These are phyloP conservation scores for Venturia carpophila DNA, from an alignment of 2,329 filamentous ascomycete genomes.

Conservation along the genomic window DNA sequence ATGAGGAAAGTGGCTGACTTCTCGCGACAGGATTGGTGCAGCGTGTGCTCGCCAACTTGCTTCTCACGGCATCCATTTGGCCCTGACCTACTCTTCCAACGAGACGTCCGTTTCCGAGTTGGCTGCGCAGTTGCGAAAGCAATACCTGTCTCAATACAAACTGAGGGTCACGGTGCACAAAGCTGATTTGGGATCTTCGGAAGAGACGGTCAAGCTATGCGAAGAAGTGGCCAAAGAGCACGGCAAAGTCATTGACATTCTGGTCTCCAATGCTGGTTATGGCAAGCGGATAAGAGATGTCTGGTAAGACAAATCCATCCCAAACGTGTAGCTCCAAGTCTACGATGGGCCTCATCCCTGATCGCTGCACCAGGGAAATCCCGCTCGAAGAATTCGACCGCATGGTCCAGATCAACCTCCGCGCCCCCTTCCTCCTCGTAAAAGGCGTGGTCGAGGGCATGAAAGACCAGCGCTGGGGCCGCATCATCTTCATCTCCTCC, in stretches of 20 bases:
- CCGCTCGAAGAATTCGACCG: slow-evolving; percentile 56
- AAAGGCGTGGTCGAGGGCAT: slow-evolving; percentile 55
- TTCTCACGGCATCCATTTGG: slow-evolving; percentile 45
- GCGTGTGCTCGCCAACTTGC: slow-evolving; percentile 52
- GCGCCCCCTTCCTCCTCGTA: slow-evolving; percentile 54
- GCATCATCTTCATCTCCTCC: slow-evolving; percentile 56
- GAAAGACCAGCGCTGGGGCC: slow-evolving; percentile 52
- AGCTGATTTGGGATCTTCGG: slow-evolving; percentile 49
- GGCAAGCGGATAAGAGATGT: slow-evolving; percentile 50
- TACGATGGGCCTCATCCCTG: slow-evolving; percentile 26
- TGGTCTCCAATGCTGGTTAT: slow-evolving; percentile 59
- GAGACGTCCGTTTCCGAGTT: slow-evolving; percentile 40
- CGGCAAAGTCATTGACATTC: slow-evolving; percentile 51
- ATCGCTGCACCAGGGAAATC: slow-evolving; percentile 44
- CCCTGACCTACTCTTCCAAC: slow-evolving; percentile 52
- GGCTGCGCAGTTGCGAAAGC: slow-evolving; percentile 34
- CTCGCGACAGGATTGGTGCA: slow-evolving; percentile 46
- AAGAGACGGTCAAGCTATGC: slow-evolving; percentile 49
- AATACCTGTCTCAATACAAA: slow-evolving; percentile 21
- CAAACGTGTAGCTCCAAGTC: too few species aligned
- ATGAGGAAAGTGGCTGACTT: background rate
- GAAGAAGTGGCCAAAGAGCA: slow-evolving; percentile 47
- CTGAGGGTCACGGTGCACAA: slow-evolving; percentile 47
- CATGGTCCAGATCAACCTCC: slow-evolving; percentile 54
- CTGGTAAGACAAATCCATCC: slow-evolving; percentile 21